These are phyloP conservation scores for Porodaedalea pini DNA, from an alignment of 1,284 basidiomycete genomes.

Conservation along the genomic window DNA sequence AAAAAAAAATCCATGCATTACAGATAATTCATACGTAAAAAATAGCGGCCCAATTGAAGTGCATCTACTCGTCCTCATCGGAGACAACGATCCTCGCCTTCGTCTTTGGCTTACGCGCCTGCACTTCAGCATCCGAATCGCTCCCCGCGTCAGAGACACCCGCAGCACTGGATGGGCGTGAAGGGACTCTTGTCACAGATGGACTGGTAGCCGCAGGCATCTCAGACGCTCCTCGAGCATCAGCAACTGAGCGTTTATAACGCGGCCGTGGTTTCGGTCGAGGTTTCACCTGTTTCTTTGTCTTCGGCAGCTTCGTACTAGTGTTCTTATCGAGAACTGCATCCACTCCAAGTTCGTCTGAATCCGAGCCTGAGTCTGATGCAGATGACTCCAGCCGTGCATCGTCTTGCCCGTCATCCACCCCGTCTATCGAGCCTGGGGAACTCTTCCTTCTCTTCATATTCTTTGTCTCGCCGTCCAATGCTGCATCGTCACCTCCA, in stretches of 20 bases:
- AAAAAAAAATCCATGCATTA: too few species aligned
- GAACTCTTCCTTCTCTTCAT: conserved; percentile 10
- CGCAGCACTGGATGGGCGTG: neutral
- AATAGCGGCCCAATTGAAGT: too few species aligned
- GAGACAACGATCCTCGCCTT: conserved; percentile 12
- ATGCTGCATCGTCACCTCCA: conserved; percentile 11
- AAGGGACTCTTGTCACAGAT: neutral
- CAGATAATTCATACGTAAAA: too few species aligned
- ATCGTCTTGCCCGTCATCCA: neutral
- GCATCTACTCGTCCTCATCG: conserved; percentile 13
- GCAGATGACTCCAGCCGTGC: neutral
- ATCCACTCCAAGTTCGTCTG: neutral
- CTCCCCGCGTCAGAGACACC: neutral
- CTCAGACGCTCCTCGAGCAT: neutral
- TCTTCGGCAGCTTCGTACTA: neutral
- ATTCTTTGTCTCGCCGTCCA: neutral
- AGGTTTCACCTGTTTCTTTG: neutral
- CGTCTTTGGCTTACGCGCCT: conserved; percentile 8
- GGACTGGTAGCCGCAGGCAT: neutral
- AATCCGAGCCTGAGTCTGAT: conserved; percentile 4
- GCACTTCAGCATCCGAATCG: neutral
- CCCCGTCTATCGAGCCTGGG: neutral
- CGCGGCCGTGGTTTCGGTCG: conserved; percentile 1
- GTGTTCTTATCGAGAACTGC: conserved; percentile 1
- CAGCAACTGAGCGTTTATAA: neutral